phyloP scores from a whole-genome alignment of 169 alveolate genomes.

The Babesia caballi region DNA sequence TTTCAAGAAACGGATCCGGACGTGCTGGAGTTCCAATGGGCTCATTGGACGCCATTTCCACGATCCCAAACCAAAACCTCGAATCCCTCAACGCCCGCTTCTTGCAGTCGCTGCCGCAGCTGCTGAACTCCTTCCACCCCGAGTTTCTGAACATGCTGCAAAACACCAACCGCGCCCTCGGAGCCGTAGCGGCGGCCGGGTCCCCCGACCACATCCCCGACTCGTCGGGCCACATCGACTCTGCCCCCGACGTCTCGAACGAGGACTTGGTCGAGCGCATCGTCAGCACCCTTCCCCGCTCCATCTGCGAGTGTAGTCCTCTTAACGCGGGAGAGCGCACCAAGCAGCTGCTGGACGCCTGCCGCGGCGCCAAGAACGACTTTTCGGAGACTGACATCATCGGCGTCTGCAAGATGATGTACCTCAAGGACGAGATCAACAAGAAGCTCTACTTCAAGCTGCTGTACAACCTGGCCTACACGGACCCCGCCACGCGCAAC shows the following conservation, averaged over 20 bases:
- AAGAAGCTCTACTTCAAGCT: constrained; percentile 70
- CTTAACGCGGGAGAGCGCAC: constrained; percentile 3
- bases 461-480: constrained; percentile 54
- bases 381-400: constrained; percentile 58
- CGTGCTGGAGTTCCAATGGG: too few relatives aligned
- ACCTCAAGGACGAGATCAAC: constrained; percentile 72
- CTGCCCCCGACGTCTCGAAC: neutral
- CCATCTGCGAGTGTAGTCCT: constrained; percentile 45
- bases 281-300: constrained; percentile 38
- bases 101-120: constrained; percentile 50
- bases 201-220: neutral
- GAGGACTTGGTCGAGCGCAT: constrained; percentile 48
- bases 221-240: neutral
- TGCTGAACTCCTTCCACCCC: constrained; percentile 39
- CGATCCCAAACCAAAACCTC: too few relatives aligned
- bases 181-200: neutral
- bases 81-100: constrained; percentile 28
- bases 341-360: constrained; percentile 25
- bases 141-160: constrained; percentile 22
- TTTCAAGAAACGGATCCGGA: neutral
- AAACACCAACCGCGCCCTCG: neutral
- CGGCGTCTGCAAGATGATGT: constrained; percentile 71
- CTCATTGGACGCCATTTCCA: too few relatives aligned
- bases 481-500: constrained; percentile 47
- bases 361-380: constrained; percentile 59